Evolutionary conservation across 139 green algal species (phyloP).

Genomic region (Astrephomene gubernaculifera): DNA sequence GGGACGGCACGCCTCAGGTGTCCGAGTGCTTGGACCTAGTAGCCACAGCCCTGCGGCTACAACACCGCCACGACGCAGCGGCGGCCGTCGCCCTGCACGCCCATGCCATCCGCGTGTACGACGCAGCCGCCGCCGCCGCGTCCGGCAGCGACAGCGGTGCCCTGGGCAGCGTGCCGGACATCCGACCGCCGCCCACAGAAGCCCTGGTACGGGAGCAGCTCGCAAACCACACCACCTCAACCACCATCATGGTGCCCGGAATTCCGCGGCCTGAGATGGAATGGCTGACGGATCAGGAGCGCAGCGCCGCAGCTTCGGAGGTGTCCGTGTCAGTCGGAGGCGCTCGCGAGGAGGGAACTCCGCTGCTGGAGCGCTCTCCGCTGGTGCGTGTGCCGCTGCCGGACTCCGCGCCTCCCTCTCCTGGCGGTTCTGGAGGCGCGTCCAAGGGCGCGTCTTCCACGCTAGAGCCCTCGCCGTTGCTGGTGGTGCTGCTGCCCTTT

Average conservation of each 20-base stretch:
- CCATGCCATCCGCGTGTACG: constrained; percentile 1
- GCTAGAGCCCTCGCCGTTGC: background rate
- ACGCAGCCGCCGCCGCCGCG: background rate
- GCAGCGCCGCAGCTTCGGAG: no score
- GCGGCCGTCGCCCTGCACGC: constrained; percentile 10
- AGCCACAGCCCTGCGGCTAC: background rate
- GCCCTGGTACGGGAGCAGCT: constrained; percentile 1
- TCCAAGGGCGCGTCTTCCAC: background rate
- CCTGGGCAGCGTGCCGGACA: background rate
- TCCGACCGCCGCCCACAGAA: constrained; percentile 3
- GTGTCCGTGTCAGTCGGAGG: no score
- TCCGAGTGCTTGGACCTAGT: constrained; percentile 19
- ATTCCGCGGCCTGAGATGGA: no score
- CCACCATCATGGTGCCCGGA: no score
- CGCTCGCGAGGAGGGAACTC: no score
- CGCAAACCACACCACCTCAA: no score
- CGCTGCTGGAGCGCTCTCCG: constrained; percentile 12
- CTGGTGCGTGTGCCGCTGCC: constrained; percentile 1
- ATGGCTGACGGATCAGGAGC: no score
- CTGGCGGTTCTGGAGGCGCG: background rate
- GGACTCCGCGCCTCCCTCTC: background rate
- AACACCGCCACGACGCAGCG: background rate
- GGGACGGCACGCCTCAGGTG: constrained; percentile 31
- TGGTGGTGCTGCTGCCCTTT: background rate
- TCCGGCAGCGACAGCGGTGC: background rate